Base-by-base conservation (phyloP, 495 filamentous ascomycete species). In the Penicillium turbatum region DNA sequence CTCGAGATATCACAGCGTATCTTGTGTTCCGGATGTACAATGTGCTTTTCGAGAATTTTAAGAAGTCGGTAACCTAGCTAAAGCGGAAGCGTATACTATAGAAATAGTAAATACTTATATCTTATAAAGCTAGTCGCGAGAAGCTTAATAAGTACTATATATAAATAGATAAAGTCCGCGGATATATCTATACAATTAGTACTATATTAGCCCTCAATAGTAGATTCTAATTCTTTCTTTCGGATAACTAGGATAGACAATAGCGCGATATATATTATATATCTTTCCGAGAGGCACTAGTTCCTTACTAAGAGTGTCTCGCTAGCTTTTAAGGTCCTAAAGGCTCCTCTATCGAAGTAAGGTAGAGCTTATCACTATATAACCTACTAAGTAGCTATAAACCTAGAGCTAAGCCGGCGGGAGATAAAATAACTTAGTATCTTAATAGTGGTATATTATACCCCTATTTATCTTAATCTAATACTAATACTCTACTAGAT, bases 21-120 rank as follows among this genome's bases (percentile, higher is more conserved):
- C 27, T 29, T 8, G 35, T 61, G 26, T 41, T 61, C 43, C 31
- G 15, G 16, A 39, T 60, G 13, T 60, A 60, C 26, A 57, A 61
- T 38, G 26, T 39, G 11, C 49, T 52, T 1, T 52, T 52, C 36
- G 38, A 27, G 9, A 29, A 52, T 44, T 13, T 52, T 11, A 38
- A 44, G 11, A 26, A 24, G 8, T 52, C 49, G 0, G 36, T 17
- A 3, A 16, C 2, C 3, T 27, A 44, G 30, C 49, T 52, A 21
- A n/a, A 6, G 6, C 49, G 38, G 27, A 52, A 52, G 30, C 24
- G 11, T 2, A 16, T 48, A 3, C 0, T 10, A 3, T 48, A 30
- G 45, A 61, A 61, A 30, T 10, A 56, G 39, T 1, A 30, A 3
- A 61, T 56, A 43, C 45, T 61, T 16, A 1, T 0, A 19, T 26